Percentiles rank a stretch among this genome's conserved stretches.
Conservation (phyloP, 2,329 filamentous ascomycete genomes). For the Claviceps sp. region DNA sequence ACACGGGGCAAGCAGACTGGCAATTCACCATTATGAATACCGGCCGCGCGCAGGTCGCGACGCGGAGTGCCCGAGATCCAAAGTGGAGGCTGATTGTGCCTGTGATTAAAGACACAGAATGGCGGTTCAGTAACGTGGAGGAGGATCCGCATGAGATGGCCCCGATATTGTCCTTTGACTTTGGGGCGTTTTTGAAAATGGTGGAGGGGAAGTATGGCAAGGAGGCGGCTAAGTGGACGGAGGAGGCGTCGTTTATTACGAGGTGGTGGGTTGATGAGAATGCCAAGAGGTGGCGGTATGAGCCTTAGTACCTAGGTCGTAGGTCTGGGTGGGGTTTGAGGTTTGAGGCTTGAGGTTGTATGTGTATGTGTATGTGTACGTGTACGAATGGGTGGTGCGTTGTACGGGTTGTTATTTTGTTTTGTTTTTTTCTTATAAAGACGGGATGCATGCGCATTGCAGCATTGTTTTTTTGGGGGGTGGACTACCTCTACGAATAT, state of each 20-base stretch:
- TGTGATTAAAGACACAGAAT: conserved; percentile 15
- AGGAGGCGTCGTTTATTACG: conserved; percentile 19
- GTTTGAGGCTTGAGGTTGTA: too few relatives aligned
- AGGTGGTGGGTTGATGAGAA: conserved; percentile 24
- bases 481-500: too few relatives aligned
- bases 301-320: too few relatives aligned
- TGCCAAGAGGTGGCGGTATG: conserved; percentile 19
- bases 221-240: conserved; percentile 18
- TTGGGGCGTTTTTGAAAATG: conserved; percentile 8
- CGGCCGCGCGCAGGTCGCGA: conserved; percentile 12
- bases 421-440: too few relatives aligned
- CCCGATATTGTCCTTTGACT: conserved; percentile 15
- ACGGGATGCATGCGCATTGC: too few relatives aligned
- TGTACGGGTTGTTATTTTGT: too few relatives aligned
- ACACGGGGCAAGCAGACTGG: conserved; percentile 12
- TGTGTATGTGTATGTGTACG: neutral
- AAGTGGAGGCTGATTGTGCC: conserved; percentile 14
- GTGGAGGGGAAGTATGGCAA: conserved; percentile 13
- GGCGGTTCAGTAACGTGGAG: conserved; percentile 17
- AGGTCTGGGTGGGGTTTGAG: neutral
- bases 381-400: neutral
- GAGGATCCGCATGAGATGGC: conserved; percentile 17
- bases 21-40: conserved; percentile 15
- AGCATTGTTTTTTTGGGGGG: too few relatives aligned
- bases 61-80: conserved; percentile 10